Base-by-base conservation (phyloP, 2,329 filamentous ascomycete genomes). In the Periconia macrospinosa region DNA sequence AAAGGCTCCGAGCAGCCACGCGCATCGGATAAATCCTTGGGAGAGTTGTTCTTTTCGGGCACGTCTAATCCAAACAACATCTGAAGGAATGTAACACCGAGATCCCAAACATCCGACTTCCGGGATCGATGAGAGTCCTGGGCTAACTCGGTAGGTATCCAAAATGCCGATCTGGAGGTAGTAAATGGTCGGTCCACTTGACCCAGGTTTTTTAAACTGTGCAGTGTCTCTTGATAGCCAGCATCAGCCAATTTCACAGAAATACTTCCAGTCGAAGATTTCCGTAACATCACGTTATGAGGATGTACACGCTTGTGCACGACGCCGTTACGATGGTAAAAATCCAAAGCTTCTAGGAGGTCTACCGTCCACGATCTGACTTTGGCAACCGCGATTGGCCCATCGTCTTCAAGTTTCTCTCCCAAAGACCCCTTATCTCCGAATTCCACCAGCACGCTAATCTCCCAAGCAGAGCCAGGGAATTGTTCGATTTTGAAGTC, bases 101-200 rank as follows among this genome's bases (percentile, higher is more conserved):
- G 86, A 61, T 97, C 90, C 94, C 94, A 99, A 9, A 97, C 85
- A 70, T 97, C 94, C 0, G 91, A 91, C 71, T 96, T 96, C 65
- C 75, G 88, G 80, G 71, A 88, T 49, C 72, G 71, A 37, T 72
- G 68, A 20, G 81, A 27, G 83, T 87, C 54, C 82, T 84, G 30
- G 6, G 84, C 83, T 47, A 92, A 81, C 73, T 96, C 92, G 1
- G 92, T 89, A 1, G 92, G 86, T 7, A 89, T 75, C 92, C 92
- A 96, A 60, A 91, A 91, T 1, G 88, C 86, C 15, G 91, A 92
- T 61, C 87, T 88, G 15, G 88, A 84, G 20, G 86, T 82, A 45
- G 81, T 79, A 18, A 84, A 74, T 1, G 81, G 80, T 3, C 83
- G 66, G 40, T 74, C 67, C 72, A 63, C 83, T 67, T 61, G 79